Evolutionary conservation across 1,284 basidiomycete genomes (phyloP).

Genomic region (Sporisorium iseilematis-ciliati): DNA sequence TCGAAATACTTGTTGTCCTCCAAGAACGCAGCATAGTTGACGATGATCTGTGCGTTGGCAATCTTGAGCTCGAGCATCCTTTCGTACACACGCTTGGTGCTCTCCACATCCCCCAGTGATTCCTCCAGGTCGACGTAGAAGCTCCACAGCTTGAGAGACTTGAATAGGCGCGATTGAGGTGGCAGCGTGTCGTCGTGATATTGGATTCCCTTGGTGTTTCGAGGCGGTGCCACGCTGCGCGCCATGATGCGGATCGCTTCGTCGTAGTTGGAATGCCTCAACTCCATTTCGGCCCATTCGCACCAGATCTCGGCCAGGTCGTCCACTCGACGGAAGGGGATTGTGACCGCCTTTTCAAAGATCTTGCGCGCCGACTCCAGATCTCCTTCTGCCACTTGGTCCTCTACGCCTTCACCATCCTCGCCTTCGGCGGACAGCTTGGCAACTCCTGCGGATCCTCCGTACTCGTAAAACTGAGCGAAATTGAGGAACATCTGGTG

Average conservation of each 20-base stretch:
- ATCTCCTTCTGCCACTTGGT: constrained; percentile 78
- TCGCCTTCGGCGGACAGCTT: constrained; percentile 73
- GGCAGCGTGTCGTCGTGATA: constrained; percentile 94
- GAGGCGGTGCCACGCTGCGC: constrained; percentile 84
- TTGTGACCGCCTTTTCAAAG: constrained; percentile 88
- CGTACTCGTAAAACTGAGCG: constrained; percentile 96
- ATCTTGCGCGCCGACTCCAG: constrained; percentile 89
- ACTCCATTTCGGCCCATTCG: constrained; percentile 98
- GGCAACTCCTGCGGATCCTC: constrained; percentile 73
- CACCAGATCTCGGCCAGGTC: constrained; percentile 99
- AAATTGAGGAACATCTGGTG: constrained; percentile 94
- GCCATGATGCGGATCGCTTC: constrained; percentile 95
- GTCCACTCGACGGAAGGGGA: constrained; percentile 94
- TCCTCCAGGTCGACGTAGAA: constrained; percentile 98
- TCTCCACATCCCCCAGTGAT: constrained; percentile 91
- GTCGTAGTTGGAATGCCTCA: constrained; percentile 95
- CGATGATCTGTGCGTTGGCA: constrained; percentile 92
- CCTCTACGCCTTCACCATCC: constrained; percentile 73
- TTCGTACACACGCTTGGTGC: constrained; percentile 93
- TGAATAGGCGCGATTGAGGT: constrained; percentile 91
- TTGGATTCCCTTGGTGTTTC: constrained; percentile 84
- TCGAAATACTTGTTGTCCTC: constrained; percentile 99
- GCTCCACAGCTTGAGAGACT: constrained; percentile 97
- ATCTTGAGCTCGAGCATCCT: constrained; percentile 97
- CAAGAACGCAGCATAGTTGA: constrained; percentile 96